phyloP scores from a whole-genome alignment of 2,329 filamentous ascomycete species.

The Calonectria naviculata region DNA sequence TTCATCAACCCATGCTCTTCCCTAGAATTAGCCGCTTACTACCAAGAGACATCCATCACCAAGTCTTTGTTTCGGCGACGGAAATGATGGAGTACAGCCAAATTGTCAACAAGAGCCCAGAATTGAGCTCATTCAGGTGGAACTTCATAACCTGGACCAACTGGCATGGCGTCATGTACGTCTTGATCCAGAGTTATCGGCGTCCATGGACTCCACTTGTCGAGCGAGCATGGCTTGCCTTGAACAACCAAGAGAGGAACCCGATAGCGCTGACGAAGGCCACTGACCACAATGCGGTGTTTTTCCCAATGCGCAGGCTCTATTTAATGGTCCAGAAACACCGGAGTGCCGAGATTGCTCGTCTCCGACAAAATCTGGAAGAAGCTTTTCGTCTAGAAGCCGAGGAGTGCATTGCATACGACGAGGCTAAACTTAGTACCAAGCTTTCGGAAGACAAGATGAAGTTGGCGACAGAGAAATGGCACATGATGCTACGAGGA shows the following conservation, averaged over 20 bases:
- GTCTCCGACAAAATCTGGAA: neutral
- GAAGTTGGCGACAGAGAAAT: neutral
- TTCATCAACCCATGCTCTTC: neutral
- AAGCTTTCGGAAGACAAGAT: neutral
- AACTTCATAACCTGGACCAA: neutral
- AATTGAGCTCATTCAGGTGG: neutral
- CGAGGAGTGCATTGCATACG: neutral
- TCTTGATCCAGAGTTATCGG: neutral
- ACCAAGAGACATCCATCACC: neutral
- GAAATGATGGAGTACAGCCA: neutral
- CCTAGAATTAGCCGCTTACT: neutral
- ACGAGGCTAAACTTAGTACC: neutral
- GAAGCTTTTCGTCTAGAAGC: neutral
- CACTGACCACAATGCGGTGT: neutral
- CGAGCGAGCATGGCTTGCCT: neutral
- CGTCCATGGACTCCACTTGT: neutral
- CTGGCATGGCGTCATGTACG: neutral
- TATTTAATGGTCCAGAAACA: neutral
- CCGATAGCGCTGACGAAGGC: neutral
- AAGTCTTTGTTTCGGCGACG: neutral
- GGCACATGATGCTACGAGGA: neutral
- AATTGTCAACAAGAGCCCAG: neutral
- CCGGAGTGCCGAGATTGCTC: neutral
- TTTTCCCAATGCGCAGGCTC: neutral
- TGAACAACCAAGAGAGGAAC: neutral